Conservation (phyloP, 257 asterid species). For the Handroanthus guayacan region DNA sequence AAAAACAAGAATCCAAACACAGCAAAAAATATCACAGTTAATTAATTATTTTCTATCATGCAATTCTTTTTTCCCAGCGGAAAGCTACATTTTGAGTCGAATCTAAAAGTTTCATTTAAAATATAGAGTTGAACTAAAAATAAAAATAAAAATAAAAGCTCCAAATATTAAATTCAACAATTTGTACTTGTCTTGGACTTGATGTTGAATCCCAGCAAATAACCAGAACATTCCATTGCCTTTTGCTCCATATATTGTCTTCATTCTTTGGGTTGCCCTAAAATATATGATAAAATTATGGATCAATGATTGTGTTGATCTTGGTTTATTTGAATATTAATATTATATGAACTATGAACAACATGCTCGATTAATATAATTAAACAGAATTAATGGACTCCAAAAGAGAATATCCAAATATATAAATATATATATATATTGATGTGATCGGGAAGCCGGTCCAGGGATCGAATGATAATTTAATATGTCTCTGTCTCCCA, state of each 20-base stretch:
- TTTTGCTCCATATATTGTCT: conserved; percentile 36
- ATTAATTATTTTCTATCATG: neutral
- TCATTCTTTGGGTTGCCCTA: neutral
- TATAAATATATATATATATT: too few species aligned
- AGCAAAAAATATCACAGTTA: too few species aligned
- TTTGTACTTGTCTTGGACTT: conserved; percentile 15
- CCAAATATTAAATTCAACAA: neutral
- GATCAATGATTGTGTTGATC: neutral
- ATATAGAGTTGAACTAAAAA: neutral
- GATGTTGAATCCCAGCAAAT: neutral
- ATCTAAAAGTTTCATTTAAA: neutral
- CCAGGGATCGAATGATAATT: too few species aligned
- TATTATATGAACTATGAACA: neutral
- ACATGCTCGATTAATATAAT: neutral
- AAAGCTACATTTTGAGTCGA: neutral
- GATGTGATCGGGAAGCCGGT: too few species aligned
- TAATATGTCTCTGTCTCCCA: too few species aligned
- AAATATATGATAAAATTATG: neutral
- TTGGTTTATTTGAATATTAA: neutral
- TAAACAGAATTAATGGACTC: too few species aligned
- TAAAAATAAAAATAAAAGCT: neutral
- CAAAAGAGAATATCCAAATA: too few species aligned
- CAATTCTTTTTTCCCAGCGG: neutral
- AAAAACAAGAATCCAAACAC: too few species aligned
- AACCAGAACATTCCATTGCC: conserved; percentile 12